Evolutionary conservation across 768 basidiomycete species (phyloP).

Genomic region (Phanerochaete carnosa): DNA sequence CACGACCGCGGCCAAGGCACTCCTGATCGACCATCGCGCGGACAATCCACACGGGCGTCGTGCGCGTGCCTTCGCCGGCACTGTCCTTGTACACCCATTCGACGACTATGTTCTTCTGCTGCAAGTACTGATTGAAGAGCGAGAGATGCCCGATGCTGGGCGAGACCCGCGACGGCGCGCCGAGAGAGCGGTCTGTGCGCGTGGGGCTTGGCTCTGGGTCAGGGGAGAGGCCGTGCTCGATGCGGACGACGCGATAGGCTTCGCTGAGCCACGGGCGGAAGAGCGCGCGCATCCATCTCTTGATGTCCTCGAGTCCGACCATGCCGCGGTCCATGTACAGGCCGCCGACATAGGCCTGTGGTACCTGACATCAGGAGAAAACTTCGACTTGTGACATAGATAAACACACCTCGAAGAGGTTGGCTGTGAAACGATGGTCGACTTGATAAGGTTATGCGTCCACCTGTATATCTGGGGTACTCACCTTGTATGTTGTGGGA

Average conservation of each 20-base stretch:
- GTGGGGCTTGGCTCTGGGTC: conserved; percentile 23
- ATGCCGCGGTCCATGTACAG: conserved; percentile 65
- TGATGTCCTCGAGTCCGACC: conserved; percentile 39
- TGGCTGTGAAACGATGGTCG: conserved; percentile 42
- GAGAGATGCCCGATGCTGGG: conserved; percentile 62
- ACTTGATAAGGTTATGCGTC: background rate
- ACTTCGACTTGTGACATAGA: background rate
- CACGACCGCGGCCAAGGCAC: conserved; percentile 57
- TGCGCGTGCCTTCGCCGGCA: conserved; percentile 44
- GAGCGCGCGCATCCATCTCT: conserved; percentile 57
- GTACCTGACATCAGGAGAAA: background rate
- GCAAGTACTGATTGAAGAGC: conserved; percentile 75
- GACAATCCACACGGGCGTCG: conserved; percentile 78
- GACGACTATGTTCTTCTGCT: conserved; percentile 51
- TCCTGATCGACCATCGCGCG: conserved; percentile 60
- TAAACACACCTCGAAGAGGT: conserved; percentile 66
- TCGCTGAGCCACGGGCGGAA: conserved; percentile 59
- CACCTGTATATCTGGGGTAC: conserved; percentile 7
- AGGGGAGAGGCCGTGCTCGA: conserved; percentile 63
- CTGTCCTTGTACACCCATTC: conserved; percentile 70
- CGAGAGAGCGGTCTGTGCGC: conserved; percentile 17
- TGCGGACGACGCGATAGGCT: conserved; percentile 62
- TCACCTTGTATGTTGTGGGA: conserved; percentile 73
- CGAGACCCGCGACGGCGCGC: conserved; percentile 20
- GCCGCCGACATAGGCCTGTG: conserved; percentile 76